Base-by-base conservation (phyloP, 129 eudicot genomes). In the Chrysanthemum lavandulifolium region DNA sequence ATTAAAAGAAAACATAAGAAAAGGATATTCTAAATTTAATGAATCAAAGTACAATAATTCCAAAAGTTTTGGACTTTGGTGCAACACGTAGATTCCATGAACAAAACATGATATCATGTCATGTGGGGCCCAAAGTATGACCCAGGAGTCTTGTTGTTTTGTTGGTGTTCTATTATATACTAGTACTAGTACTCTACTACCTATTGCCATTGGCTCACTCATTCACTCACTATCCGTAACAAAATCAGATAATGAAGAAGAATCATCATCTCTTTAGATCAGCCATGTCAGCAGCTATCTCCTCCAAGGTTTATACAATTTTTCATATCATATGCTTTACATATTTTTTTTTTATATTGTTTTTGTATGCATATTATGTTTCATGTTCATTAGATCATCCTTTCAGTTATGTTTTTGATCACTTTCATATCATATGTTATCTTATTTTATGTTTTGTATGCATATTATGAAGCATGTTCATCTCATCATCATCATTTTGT, bases 251-350 rank as follows among this genome's bases (percentile, higher is more conserved):
- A 14, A 76, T 76, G 80, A 76, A 76, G 75, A 76, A 76, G 52
- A 10, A 61, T 61, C 71, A 31, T 68, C 74, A 18, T 59, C 19
- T 76, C 33, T 8, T 76, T 15, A 61, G 69, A 76, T 76, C 76
- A 77, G 71, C 71, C 69, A 61, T 68, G 64, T 25, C 64, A 16
- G 75, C 80, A 13, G 31, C 74, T 36, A 59, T 63, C 56, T 76
- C 58, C 62, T 68, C 76, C 53, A 77, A 77, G 76, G 76, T 77
- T 57, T 59, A 68, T 5, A 48, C 53, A 6, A 11, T 47, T 68
- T 61, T 64, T 50, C 19, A 18, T 59, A 10, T 50, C 19, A 18
- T 59, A 14, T 74, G 9, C 43, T 57, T 2, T 50, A 16, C 19
- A 50, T 62, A 11, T 73, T 2, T 27, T 2, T 13, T 27, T 51